These are phyloP conservation scores for Polyporus tsugae DNA, from an alignment of 1,284 basidiomycete genomes.

Conservation along the genomic window DNA sequence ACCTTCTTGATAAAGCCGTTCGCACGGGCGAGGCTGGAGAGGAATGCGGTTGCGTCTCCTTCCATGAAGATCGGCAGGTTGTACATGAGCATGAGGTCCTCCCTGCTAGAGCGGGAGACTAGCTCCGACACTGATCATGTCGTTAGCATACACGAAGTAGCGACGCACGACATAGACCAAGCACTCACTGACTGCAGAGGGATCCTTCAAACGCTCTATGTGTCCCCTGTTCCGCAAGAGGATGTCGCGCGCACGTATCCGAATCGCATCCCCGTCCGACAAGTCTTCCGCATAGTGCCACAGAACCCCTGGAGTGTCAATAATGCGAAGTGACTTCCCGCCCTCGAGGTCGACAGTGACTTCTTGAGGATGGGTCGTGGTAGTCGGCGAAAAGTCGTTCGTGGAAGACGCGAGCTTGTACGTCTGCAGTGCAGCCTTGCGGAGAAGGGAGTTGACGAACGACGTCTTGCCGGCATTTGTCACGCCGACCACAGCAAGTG, in stretches of 20 bases:
- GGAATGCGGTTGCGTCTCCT: constrained; percentile 79
- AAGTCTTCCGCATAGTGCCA: constrained; percentile 55
- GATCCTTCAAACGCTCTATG: constrained; percentile 90
- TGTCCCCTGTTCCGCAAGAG: constrained; percentile 84
- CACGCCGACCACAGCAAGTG: constrained; percentile 79
- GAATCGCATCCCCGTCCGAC: constrained; percentile 54
- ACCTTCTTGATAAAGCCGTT: constrained; percentile 87
- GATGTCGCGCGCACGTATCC: constrained; percentile 70
- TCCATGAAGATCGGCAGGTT: constrained; percentile 86
- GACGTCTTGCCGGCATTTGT: constrained; percentile 89
- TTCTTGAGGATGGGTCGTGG: constrained; percentile 74
- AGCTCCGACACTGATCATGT: constrained; percentile 70
- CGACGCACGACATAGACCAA: neutral
- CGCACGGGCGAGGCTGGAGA: constrained; percentile 84
- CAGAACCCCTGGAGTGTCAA: constrained; percentile 88
- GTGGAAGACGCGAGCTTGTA: constrained; percentile 64
- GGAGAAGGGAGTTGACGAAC: constrained; percentile 79
- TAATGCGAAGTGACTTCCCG: constrained; percentile 61
- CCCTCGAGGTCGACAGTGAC: constrained; percentile 56
- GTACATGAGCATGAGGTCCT: constrained; percentile 92
- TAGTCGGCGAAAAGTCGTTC: constrained; percentile 65
- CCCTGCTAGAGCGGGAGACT: constrained; percentile 74
- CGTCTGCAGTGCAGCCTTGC: constrained; percentile 61
- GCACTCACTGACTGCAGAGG: constrained; percentile 74
- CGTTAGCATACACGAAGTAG: neutral